Evolutionary conservation across 2,329 filamentous ascomycete genomes (phyloP).

Genomic region (Helicocarpus griseus): DNA sequence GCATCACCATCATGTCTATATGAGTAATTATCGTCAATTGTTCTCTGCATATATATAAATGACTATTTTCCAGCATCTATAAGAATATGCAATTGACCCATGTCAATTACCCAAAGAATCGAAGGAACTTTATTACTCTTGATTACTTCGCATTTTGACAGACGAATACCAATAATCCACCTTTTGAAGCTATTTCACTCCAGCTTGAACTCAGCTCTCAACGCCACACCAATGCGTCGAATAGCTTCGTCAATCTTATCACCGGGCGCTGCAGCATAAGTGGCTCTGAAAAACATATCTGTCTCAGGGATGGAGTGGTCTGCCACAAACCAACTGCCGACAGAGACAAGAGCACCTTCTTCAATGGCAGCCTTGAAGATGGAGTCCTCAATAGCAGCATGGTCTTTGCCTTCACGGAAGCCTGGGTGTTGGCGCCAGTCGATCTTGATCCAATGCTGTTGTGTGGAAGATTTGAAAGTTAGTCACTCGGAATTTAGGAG

Average conservation of each 20-base stretch:
- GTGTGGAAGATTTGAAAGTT: slow-evolving; percentile 6
- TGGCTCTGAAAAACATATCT: slow-evolving; percentile 79
- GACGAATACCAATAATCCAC: neutral
- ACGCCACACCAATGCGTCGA: slow-evolving; percentile 62
- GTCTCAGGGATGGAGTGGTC: slow-evolving; percentile 50
- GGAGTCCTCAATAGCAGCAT: slow-evolving; percentile 60
- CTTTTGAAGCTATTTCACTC: slow-evolving; percentile 11
- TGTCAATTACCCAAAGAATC: too few relatives aligned
- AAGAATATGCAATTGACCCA: too few relatives aligned
- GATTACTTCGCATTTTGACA: too few relatives aligned
- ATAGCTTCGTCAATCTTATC: slow-evolving; percentile 65
- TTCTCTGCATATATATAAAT: too few relatives aligned
- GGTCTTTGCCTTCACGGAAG: slow-evolving; percentile 26
- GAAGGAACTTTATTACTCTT: too few relatives aligned
- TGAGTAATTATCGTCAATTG: too few relatives aligned
- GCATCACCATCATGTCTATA: too few relatives aligned
- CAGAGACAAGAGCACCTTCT: slow-evolving; percentile 67
- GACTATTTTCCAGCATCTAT: too few relatives aligned
- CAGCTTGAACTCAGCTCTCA: slow-evolving; percentile 53
- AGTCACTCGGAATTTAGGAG: neutral
- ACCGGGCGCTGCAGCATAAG: slow-evolving; percentile 70
- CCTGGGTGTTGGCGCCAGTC: slow-evolving; percentile 39
- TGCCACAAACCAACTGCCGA: slow-evolving; percentile 86
- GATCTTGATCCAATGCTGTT: slow-evolving; percentile 39
- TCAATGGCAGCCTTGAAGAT: slow-evolving; percentile 72